Conservation (phyloP, 2,329 filamentous ascomycete genomes). For the Botrytis aclada region DNA sequence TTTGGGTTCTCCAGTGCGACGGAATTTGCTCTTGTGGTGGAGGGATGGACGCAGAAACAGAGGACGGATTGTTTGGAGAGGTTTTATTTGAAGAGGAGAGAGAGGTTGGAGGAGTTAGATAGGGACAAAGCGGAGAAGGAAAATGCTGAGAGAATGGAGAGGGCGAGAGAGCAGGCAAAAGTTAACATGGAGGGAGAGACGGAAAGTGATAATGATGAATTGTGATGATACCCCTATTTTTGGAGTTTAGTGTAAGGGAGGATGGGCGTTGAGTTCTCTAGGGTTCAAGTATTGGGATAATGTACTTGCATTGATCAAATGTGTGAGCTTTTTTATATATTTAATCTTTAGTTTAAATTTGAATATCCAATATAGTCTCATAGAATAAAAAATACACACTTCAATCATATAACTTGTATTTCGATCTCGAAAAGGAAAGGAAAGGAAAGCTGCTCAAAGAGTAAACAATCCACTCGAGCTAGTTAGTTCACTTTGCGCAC, state of each 20-base stretch:
- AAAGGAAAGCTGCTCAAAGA: rapidly evolving
- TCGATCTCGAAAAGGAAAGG: not conserved
- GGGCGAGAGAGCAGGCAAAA: not conserved
- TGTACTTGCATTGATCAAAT: not conserved
- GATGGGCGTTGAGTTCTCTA: not conserved
- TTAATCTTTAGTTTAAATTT: not conserved
- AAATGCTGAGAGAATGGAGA: not conserved
- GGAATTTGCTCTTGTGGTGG: slow-evolving; percentile 86
- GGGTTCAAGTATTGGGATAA: not conserved
- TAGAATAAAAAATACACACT: not conserved
- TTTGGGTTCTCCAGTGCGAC: slow-evolving; percentile 74
- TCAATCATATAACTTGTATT: not conserved
- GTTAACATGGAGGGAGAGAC: not conserved
- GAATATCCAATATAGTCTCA: not conserved
- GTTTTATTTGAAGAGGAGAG: slow-evolving; percentile 68
- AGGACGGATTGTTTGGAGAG: slow-evolving; percentile 72
- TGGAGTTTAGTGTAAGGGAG: not conserved
- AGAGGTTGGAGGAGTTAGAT: slow-evolving; percentile 26
- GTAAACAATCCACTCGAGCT: too few species aligned
- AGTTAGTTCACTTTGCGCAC: not conserved
- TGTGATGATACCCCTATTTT: not conserved
- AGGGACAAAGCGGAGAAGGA: not conserved
- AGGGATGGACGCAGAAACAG: slow-evolving; percentile 84
- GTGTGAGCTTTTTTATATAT: not conserved
- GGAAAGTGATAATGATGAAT: slow-evolving; percentile 7